Percentiles rank a stretch among this genome's conserved stretches.
Evolutionary conservation across 139 green algal species (phyloP).

Genomic region (Pedinophyceae sp.): DNA sequence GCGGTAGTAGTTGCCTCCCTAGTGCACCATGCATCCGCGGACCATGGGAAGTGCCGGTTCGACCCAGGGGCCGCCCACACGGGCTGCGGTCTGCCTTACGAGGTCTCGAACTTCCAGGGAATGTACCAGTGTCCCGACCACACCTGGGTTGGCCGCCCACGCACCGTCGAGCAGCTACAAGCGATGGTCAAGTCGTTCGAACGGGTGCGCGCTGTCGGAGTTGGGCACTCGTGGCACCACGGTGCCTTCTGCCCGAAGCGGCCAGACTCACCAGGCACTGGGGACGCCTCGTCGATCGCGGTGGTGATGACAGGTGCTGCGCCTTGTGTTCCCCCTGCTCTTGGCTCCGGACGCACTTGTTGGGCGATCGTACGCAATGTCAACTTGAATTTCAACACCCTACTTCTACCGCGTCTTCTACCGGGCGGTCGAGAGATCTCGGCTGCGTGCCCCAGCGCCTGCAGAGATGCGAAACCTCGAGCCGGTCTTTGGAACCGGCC

Average conservation of each 20-base stretch:
- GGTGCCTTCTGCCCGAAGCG: slow-evolving; percentile 2
- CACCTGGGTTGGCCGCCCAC: slow-evolving; percentile 34
- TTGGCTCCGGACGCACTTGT: no score
- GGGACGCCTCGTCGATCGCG: slow-evolving; percentile 19
- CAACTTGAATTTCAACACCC: no score
- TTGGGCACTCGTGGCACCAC: slow-evolving; percentile 24
- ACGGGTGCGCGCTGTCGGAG: slow-evolving; percentile 31
- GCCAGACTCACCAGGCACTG: background rate
- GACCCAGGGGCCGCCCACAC: no score
- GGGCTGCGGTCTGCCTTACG: slow-evolving; percentile 26
- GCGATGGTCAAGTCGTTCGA: slow-evolving; percentile 12
- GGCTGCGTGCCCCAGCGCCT: no score
- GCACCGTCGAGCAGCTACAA: slow-evolving; percentile 20
- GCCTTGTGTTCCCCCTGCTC: no score
- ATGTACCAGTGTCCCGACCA: slow-evolving; percentile 25
- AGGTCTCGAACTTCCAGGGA: slow-evolving; percentile 46
- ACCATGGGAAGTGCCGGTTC: no score
- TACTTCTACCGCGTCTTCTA: background rate
- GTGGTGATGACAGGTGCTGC: slow-evolving; percentile 41
- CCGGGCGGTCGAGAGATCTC: background rate
- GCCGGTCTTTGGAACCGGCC: background rate
- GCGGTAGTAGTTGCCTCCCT: no score
- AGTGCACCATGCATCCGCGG: no score
- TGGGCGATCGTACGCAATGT: no score
- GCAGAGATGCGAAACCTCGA: background rate